Evolutionary conservation across 495 filamentous ascomycete species (phyloP), one percentile per base, ranked within the genome.

Genomic region (Hapsidospora chrysogenum): DNA sequence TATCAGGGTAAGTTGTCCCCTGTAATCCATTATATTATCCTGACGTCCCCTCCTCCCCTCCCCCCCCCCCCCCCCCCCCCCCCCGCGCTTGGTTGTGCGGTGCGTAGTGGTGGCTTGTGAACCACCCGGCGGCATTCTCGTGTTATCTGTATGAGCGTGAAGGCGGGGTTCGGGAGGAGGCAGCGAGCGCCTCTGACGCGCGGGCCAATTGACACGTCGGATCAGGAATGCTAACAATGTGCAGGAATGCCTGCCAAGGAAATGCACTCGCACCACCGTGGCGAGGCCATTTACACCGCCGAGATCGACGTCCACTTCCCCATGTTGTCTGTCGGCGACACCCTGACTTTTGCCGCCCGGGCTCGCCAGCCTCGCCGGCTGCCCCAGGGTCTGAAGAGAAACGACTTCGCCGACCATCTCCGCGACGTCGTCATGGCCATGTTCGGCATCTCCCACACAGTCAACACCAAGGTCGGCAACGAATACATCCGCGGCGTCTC

Each of bases 271-370:
- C 60, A 68, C 15, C 82, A 82, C 40, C 73, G 78, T 25, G 82
- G 82, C 35, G 80, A 86, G 53, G 76, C 72, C 46, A 83, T 86
- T 47, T 85, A 85, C 48, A 78, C 76, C 28, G 78, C 80, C 20
- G 83, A 86, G 52, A 69, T 72, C 10, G 83, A 92, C 46, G 69
- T 80, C 2, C 80, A 87, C 55, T 85, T 85, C 48, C 82, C 83
- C n/a, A 72, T 79, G 52, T 57, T 89, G 32, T 79, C 74, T 0
- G 80, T 83, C 8, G 80, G 76, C 5, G 71, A 92, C 44, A 92
- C 83, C 1, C 49, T 92, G 15, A 67, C 68, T 3, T 85, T 87
- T 43, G 83, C 83, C n/a, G 75, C 80, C 8, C 57, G 64, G 38
- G 70, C 80, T 5, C 63, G 78, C 36, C 67, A 78, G 9, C 78